phyloP scores from a whole-genome alignment of 768 basidiomycete genomes.

The Amanita pseudoporphyria region DNA sequence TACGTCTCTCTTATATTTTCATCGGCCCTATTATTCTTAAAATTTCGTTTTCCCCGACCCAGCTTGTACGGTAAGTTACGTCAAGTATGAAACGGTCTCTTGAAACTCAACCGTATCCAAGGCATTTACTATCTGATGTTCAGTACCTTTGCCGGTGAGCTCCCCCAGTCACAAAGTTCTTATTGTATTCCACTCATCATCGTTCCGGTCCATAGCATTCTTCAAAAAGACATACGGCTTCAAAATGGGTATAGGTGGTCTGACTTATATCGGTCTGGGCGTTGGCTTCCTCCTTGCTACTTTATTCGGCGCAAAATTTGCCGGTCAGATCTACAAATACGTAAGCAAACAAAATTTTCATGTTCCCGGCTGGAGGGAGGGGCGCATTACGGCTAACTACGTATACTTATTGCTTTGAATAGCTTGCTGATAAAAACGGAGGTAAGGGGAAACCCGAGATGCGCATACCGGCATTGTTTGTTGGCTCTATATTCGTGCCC shows the following conservation, averaged over 20 bases:
- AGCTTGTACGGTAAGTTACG: slow-evolving; percentile 42
- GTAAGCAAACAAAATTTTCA: slow-evolving; percentile 21
- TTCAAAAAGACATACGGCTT: slow-evolving; percentile 46
- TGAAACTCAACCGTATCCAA: slow-evolving; percentile 6
- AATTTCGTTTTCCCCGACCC: neutral
- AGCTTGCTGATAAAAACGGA: slow-evolving; percentile 46
- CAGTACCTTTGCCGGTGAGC: slow-evolving; percentile 56
- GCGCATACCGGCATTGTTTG: slow-evolving; percentile 64
- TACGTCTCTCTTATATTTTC: slow-evolving; percentile 25
- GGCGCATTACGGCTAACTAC: neutral
- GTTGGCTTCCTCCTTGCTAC: slow-evolving; percentile 44
- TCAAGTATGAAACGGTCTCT: neutral
- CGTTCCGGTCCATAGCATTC: slow-evolving; percentile 20
- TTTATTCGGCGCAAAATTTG: slow-evolving; percentile 37
- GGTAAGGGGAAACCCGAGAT: slow-evolving; percentile 67
- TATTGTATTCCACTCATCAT: too few relatives aligned
- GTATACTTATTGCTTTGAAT: too few relatives aligned
- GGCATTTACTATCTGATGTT: slow-evolving; percentile 69
- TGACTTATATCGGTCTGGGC: slow-evolving; percentile 46
- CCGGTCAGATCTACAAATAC: slow-evolving; percentile 36
- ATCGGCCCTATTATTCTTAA: neutral
- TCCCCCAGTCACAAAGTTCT: too few relatives aligned
- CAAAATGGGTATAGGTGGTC: slow-evolving; percentile 38
- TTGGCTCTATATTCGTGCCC: slow-evolving; percentile 63
- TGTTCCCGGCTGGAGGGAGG: neutral